Evolutionary conservation across 352 stramenopile species (phyloP).

Genomic region (Thalassiosira hispida): DNA sequence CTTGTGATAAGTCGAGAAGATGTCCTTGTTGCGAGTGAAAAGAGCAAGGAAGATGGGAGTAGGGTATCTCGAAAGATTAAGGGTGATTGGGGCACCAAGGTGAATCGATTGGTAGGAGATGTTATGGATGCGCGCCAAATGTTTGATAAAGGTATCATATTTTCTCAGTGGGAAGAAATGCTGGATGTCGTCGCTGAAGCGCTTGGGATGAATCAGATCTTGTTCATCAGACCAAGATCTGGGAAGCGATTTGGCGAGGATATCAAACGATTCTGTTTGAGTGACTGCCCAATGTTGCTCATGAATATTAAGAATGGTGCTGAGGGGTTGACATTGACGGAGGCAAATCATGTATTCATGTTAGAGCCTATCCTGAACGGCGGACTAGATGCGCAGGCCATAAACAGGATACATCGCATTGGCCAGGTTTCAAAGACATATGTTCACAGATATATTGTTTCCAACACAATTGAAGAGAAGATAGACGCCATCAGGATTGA

Average conservation of each 20-base stretch:
- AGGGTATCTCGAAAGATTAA: constrained; percentile 42
- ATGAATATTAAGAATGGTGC: constrained; percentile 88
- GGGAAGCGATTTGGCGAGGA: constrained; percentile 53
- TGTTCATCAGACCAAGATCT: constrained; percentile 78
- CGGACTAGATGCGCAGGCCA: constrained; percentile 87
- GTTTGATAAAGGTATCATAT: constrained; percentile 89
- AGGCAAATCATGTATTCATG: constrained; percentile 91
- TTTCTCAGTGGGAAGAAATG: constrained; percentile 93
- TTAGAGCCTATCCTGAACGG: constrained; percentile 90
- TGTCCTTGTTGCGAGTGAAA: constrained; percentile 59
- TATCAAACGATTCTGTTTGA: constrained; percentile 47
- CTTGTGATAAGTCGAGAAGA: constrained; percentile 48
- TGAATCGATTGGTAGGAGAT: constrained; percentile 62
- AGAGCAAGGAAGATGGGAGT: constrained; percentile 58
- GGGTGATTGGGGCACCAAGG: constrained; percentile 71
- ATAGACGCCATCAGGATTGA: constrained; percentile 79
- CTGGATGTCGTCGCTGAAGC: constrained; percentile 76
- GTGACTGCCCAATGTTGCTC: constrained; percentile 55
- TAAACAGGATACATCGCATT: constrained; percentile 91
- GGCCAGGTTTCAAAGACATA: constrained; percentile 88
- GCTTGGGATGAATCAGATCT: constrained; percentile 70
- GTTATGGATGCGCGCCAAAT: constrained; percentile 57
- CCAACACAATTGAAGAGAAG: constrained; percentile 89
- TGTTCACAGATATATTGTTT: constrained; percentile 90
- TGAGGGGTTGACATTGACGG: constrained; percentile 91